Conservation (phyloP, 2,329 filamentous ascomycete species). For the Diaporthe batatas region DNA sequence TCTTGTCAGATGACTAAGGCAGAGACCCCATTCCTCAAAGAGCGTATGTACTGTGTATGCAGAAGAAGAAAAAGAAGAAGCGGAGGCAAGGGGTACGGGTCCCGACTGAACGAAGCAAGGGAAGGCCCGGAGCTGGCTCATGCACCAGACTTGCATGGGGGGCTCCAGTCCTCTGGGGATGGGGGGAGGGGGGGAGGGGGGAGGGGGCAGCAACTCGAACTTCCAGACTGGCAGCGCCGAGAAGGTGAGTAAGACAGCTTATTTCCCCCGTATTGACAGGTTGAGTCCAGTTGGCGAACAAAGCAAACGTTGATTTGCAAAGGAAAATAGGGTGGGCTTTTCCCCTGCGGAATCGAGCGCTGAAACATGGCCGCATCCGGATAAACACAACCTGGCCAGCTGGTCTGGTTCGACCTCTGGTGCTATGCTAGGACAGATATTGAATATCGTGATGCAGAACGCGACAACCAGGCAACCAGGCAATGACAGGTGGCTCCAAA, state of each 20-base stretch:
- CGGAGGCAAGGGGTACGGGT: conserved; percentile 27
- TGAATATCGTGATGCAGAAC: conserved; percentile 22
- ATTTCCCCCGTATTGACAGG: conserved; percentile 32
- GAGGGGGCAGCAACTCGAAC: conserved; percentile 22
- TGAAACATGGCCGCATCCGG: conserved; percentile 39
- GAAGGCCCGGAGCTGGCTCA: conserved; percentile 3
- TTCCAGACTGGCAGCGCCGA: conserved; percentile 14
- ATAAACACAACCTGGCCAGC: conserved; percentile 23
- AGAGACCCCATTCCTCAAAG: conserved; percentile 27
- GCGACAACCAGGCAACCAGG: not conserved
- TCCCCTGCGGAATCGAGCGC: conserved; percentile 19
- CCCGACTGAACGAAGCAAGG: conserved; percentile 31
- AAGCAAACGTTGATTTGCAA: conserved; percentile 30
- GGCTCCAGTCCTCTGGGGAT: not conserved
- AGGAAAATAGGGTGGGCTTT: conserved; percentile 14
- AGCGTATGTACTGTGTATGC: conserved; percentile 4
- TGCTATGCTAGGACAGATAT: conserved; percentile 11
- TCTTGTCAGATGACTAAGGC: conserved; percentile 27
- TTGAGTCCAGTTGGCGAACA: conserved; percentile 26
- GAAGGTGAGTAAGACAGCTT: conserved; percentile 32
- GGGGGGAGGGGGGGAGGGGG: not conserved
- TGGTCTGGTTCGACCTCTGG: not conserved
- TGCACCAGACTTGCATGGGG: not conserved
- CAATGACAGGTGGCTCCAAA: conserved; percentile 23
- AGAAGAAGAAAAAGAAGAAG: not conserved